phyloP scores from a whole-genome alignment of 768 basidiomycete genomes.

The Suillus ampliporus region DNA sequence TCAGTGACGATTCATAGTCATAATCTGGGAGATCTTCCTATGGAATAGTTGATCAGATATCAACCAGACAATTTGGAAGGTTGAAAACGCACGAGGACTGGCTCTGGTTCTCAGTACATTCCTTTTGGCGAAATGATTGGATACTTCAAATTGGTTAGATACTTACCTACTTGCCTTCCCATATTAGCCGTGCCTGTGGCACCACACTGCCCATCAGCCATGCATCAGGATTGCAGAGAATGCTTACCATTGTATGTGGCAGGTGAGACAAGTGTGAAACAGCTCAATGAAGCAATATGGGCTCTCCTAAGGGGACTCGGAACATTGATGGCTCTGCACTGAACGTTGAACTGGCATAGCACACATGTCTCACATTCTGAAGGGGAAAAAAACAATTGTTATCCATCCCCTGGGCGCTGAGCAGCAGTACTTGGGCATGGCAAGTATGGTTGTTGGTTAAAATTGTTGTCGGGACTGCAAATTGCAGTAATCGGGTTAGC shows the following conservation, averaged over 20 bases:
- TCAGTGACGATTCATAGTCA: too few species aligned
- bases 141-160: not conserved
- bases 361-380: too few species aligned
- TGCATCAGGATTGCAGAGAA: not conserved
- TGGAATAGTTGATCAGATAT: too few species aligned
- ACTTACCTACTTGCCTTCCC: not conserved
- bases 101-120: not conserved
- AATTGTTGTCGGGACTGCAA: slow-evolving; percentile 13
- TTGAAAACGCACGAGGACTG: not conserved
- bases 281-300: not conserved
- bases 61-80: too few species aligned
- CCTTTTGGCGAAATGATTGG: not conserved
- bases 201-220: not conserved
- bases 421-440: too few species aligned
- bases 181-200: too few species aligned
- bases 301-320: not conserved
- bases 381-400: too few species aligned
- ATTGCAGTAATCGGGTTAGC: slow-evolving; percentile 30
- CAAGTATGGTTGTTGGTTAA: slow-evolving; percentile 1
- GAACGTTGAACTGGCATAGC: too few species aligned
- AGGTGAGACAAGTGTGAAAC: not conserved
- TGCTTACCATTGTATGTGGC: not conserved
- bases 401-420: too few species aligned
- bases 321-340: too few species aligned
- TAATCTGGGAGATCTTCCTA: too few species aligned